Base-by-base conservation (phyloP, 306 rosid species). In the Quillaja saponaria region DNA sequence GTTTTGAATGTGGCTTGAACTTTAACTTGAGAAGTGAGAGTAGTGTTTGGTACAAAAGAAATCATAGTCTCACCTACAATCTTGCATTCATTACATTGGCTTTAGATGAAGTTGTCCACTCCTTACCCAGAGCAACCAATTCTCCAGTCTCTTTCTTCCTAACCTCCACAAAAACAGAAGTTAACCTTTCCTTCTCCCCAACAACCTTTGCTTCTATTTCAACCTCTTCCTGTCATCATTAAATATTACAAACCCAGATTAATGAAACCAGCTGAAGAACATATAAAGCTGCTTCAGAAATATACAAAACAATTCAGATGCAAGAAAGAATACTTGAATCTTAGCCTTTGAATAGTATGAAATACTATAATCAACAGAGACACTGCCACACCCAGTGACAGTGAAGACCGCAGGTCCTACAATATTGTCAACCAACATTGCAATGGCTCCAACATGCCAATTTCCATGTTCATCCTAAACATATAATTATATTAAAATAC, bases 371-470 rank as follows among this genome's bases (percentile, higher is more conserved):
- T 78, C 72, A 31, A 81, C 64, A 53, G 84, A 48, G 2, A 49
- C 58, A 0, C 39, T 44, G 16, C 1, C 4, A 8, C 0, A 3
- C 13, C 75, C 39, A 20, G 34, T 21, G 15, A 17, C 0, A 9
- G 79, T 19, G 70, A 14, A 38, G 3, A 58, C 13, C 0, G 58
- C 47, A 40, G 2, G 8, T n/a, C 18, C 69, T 1, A 54, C 79
- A 11, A 71, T 18, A 4, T 19, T 8, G 57, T 83, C 85, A 13
- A 80, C 64, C 28, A 83, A 13, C 33, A 68, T 64, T n/a, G 79
- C 72, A 6, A 83, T 83, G 0, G 83, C 83, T 35, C 89, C 81
- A 13, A 46, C 78, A 31, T 75, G 78, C 85, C 85, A 80, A 42
- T 75, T 71, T 49, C 78, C 90, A 53, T 61, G 44, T 58, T 53